Evolutionary conservation across 139 green algal species (phyloP), one percentile per base, ranked within the genome.

Genomic region (Micractinium sp.): DNA sequence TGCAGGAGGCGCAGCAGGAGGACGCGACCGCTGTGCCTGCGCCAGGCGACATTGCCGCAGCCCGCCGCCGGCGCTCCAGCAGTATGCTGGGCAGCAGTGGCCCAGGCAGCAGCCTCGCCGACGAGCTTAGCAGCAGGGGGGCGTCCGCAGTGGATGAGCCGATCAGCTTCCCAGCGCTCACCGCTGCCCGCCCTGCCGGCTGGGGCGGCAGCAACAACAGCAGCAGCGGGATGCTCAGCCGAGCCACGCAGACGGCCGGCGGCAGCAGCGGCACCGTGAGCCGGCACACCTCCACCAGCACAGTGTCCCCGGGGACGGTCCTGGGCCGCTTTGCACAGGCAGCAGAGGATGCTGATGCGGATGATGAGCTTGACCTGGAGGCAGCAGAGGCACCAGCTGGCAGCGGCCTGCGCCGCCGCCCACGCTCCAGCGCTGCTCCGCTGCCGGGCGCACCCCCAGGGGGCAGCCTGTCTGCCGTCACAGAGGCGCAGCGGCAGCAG

Each of bases 121-220:
- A 31, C 36, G 41, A 39, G 79, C 47, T 16, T 29, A 85, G 79
- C 81, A 33, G 81, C 81, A 74, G 14, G 80, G 41, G 47, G 23
- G 35, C 74, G 36, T 20, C 78, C 0, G 83, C 73, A 16, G 83
- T 87, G 14, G 83, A 87, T 22, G 66, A 87, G 25, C 67, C 35
- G 29, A 61, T 87, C 27, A 47, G 67, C 20, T 87, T 87, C 67
- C 83, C 83, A 14, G 78, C 78, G 35, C 78, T 84, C 27, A 35
- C 29, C 3, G 38, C 38, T 23, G 66, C 38, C 13, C 27, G 56
- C n/a, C 4, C 38, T 2, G 47, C 41, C 33, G n/a, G 33, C 74
- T 14, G 25, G 27, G 27, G 33, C n/a, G 74, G 33, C 71, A 77
- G 71, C 71, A 22, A 38, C 39, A 36, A 25, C 61, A 61, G 82